Percentiles rank a stretch among this genome's conserved stretches.
phyloP scores from a whole-genome alignment of 345 rosid genomes.

The Nasturtium officinale region DNA sequence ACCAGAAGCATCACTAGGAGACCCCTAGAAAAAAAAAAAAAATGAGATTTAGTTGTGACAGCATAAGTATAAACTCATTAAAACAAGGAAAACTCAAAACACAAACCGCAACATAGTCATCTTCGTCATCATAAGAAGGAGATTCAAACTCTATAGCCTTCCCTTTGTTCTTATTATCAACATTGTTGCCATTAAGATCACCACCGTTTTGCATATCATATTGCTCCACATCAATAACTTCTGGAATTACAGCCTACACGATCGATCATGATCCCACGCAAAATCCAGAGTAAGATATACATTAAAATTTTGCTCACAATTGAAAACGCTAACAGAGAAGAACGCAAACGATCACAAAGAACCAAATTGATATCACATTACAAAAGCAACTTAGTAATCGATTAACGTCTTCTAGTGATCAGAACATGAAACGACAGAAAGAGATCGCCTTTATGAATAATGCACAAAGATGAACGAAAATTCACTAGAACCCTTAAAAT shows the following conservation, averaged over 20 bases:
- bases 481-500: conserved; percentile 31
- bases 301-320: no score
- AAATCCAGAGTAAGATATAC: neutral
- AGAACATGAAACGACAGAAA: conserved; percentile 9
- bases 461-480: conserved; percentile 2
- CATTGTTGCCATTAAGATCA: conserved; percentile 44
- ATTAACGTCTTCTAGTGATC: conserved; percentile 20
- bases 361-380: conserved; percentile 10
- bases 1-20: conserved; percentile 29
- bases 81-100: neutral
- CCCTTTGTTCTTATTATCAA: conserved; percentile 59
- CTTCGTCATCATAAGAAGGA: conserved; percentile 29
- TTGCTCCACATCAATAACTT: conserved; percentile 63
- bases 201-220: conserved; percentile 54
- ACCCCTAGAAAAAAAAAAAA: conserved; percentile 35
- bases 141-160: conserved; percentile 50
- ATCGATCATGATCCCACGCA: conserved; percentile 14
- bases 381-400: neutral
- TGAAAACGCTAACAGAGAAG: no score
- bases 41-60: conserved; percentile 1
- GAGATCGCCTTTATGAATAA: neutral
- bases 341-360: no score
- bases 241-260: conserved; percentile 50
- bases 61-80: neutral
- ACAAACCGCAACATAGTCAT: conserved; percentile 9